A percentile compares a stretch with the other conserved stretches of the same genome.
Evolutionary conservation across 306 rosid species (phyloP).

Genomic region (Prunus persica): DNA sequence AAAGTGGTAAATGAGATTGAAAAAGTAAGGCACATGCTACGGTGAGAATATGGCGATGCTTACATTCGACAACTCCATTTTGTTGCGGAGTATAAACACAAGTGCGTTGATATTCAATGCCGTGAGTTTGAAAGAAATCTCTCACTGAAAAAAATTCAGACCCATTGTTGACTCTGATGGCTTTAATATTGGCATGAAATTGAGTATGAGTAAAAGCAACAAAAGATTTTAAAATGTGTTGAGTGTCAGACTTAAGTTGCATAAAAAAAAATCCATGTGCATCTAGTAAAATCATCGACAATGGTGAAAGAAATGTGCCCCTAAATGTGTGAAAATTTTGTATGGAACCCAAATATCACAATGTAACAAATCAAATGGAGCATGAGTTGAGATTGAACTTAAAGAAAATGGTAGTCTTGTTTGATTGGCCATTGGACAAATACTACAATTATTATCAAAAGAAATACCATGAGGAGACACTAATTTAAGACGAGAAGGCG

Average conservation of each 20-base stretch:
- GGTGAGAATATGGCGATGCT: slow-evolving; percentile 19
- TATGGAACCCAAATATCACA: not conserved
- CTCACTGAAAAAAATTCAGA: too few species aligned
- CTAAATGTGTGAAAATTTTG: not conserved
- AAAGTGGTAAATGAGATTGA: slow-evolving; percentile 7
- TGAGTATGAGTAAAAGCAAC: too few species aligned
- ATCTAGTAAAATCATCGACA: too few species aligned
- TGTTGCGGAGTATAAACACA: too few species aligned
- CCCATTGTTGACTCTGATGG: too few species aligned
- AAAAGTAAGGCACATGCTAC: slow-evolving; percentile 18
- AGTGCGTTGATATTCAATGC: too few species aligned
- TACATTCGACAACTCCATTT: not conserved
- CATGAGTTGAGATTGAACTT: slow-evolving; percentile 1
- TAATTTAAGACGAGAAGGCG: not conserved
- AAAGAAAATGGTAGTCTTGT: not conserved
- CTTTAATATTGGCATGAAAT: too few species aligned
- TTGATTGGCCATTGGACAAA: slow-evolving; percentile 14
- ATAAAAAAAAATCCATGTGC: too few species aligned
- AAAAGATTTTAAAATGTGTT: too few species aligned
- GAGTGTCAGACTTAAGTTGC: too few species aligned
- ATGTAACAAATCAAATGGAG: slow-evolving; percentile 13
- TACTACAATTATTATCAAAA: not conserved
- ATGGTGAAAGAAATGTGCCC: too few species aligned
- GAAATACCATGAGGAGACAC: not conserved
- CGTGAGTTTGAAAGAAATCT: too few species aligned